Evolutionary conservation across 495 filamentous ascomycete species (phyloP).

Genomic region (Hapsidospora chrysogenum): DNA sequence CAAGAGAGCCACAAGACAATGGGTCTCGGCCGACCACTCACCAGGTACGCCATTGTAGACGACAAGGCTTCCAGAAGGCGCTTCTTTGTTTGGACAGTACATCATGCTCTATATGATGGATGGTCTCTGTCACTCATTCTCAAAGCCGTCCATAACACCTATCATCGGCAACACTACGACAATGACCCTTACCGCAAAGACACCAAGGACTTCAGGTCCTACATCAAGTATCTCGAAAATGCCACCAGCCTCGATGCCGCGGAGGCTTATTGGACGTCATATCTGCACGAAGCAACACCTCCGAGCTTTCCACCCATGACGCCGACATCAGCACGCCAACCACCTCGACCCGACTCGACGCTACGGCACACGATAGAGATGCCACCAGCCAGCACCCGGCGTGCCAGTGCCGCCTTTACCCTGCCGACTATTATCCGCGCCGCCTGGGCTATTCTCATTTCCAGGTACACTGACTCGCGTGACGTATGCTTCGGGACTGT

Average conservation of each 20-base stretch:
- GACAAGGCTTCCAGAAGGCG: slow-evolving; percentile 2
- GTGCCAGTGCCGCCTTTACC: slow-evolving; percentile 10
- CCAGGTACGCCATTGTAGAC: background rate
- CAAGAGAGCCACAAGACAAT: background rate
- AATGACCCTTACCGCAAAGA: no score
- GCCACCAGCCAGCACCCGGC: no score
- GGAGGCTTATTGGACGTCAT: background rate
- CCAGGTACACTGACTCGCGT: slow-evolving; percentile 16
- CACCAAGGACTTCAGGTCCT: background rate
- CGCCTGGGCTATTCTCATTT: slow-evolving; percentile 26
- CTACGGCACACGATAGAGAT: background rate
- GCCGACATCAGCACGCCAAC: background rate
- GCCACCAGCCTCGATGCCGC: background rate
- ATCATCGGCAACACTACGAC: background rate
- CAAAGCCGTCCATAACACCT: background rate
- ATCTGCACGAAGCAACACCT: background rate
- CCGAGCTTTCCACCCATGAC: background rate
- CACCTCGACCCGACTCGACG: background rate
- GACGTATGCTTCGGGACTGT: slow-evolving; percentile 31
- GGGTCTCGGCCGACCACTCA: background rate
- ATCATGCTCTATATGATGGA: slow-evolving; percentile 1
- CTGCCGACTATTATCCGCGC: slow-evolving; percentile 27
- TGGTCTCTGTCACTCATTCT: slow-evolving; percentile 1
- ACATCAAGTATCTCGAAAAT: background rate
- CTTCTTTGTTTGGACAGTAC: slow-evolving; percentile 3